phyloP scores from a whole-genome alignment of 78 protist species.

The Chrysochromulina tobinii region DNA sequence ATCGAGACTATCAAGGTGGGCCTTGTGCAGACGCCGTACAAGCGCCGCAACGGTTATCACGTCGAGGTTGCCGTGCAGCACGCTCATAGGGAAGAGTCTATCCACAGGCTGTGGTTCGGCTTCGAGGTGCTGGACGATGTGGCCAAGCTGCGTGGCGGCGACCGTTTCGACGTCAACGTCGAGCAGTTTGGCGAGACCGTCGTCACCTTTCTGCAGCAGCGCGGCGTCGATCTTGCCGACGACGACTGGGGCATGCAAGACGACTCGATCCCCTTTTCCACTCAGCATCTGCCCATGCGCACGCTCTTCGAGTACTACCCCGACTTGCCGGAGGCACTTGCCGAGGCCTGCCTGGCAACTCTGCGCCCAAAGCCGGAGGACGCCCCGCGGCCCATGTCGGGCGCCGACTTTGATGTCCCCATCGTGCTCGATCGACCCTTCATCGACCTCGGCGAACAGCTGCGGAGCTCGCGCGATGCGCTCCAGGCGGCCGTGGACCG shows the following conservation, averaged over 20 bases:
- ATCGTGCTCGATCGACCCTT: too few relatives aligned
- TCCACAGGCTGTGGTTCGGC: not conserved
- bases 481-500: too few relatives aligned
- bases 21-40: not conserved
- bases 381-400: too few relatives aligned
- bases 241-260: not conserved
- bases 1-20: not conserved
- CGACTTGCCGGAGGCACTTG: not conserved
- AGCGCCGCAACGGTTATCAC: not conserved
- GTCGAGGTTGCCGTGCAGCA: not conserved
- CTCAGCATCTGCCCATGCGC: not conserved
- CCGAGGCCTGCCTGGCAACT: not conserved
- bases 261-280: not conserved
- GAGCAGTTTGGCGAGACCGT: not conserved
- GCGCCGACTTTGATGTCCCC: too few relatives aligned
- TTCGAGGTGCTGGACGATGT: not conserved
- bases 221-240: not conserved
- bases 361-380: too few relatives aligned
- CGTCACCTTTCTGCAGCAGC: not conserved
- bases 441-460: too few relatives aligned
- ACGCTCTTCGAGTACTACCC: not conserved
- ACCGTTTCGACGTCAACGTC: not conserved
- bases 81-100: not conserved
- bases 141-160: not conserved
- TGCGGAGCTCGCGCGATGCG: too few relatives aligned